Conservation (phyloP, 345 rosid species). For the Salix suchowensis region DNA sequence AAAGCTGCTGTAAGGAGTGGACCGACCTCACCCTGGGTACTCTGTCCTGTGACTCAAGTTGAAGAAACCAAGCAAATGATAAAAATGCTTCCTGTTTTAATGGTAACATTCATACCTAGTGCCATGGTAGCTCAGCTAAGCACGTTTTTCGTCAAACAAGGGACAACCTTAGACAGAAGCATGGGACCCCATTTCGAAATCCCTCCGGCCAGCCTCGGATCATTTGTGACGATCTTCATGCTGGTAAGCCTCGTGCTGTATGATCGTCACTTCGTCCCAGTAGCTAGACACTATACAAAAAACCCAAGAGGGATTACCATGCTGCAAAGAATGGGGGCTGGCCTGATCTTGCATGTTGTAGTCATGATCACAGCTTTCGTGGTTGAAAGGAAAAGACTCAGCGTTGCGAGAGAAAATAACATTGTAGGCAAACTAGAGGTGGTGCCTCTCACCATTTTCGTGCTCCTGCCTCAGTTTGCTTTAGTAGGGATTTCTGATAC, state of each 20-base stretch:
- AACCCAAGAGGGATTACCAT: constrained; percentile 73
- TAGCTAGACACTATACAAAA: constrained; percentile 35
- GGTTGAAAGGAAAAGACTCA: constrained; percentile 56
- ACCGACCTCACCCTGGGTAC: constrained; percentile 42
- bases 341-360: constrained; percentile 43
- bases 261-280: constrained; percentile 48
- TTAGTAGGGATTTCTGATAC: constrained; percentile 71
- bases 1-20: constrained; percentile 47
- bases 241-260: constrained; percentile 48
- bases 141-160: constrained; percentile 73
- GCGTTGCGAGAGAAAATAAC: constrained; percentile 37
- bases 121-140: constrained; percentile 38
- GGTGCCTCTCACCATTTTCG: constrained; percentile 56
- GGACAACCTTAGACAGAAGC: constrained; percentile 44
- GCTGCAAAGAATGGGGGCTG: constrained; percentile 75
- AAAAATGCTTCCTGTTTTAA: constrained; percentile 53
- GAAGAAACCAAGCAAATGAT: constrained; percentile 70
- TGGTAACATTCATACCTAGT: constrained; percentile 49
- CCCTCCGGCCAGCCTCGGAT: constrained; percentile 70
- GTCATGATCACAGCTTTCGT: constrained; percentile 52
- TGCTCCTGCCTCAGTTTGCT: constrained; percentile 67
- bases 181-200: constrained; percentile 56
- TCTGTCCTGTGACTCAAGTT: constrained; percentile 57
- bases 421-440: constrained; percentile 15
- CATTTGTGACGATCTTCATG: constrained; percentile 66